phyloP scores from a whole-genome alignment of 352 stramenopile genomes.

The Bremia lactucae region DNA sequence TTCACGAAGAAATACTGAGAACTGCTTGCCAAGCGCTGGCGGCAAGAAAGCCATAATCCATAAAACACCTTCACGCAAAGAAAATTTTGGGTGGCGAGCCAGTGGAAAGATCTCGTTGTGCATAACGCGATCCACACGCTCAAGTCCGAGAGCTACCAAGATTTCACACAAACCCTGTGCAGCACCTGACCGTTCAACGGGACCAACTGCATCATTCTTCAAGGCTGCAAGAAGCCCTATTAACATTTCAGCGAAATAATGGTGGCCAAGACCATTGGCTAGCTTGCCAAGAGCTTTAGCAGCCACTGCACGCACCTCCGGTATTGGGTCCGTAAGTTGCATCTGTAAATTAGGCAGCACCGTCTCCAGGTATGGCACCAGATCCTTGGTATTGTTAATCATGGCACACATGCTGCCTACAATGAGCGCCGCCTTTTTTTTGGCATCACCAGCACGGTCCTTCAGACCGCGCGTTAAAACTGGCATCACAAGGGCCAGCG shows the following conservation, averaged over 20 bases:
- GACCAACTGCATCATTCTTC: slow-evolving; percentile 86
- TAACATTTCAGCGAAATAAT: slow-evolving; percentile 92
- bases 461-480: slow-evolving; percentile 97
- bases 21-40: slow-evolving; percentile 88
- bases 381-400: slow-evolving; percentile 96
- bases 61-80: slow-evolving; percentile 95
- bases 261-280: slow-evolving; percentile 92
- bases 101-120: slow-evolving; percentile 94
- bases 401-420: slow-evolving; percentile 99
- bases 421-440: slow-evolving; percentile 98
- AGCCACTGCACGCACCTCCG: slow-evolving; percentile 89
- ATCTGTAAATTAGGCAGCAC: slow-evolving; percentile 95
- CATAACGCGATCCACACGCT: slow-evolving; percentile 62
- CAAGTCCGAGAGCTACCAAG: slow-evolving; percentile 75
- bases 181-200: slow-evolving; percentile 95
- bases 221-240: slow-evolving; percentile 96
- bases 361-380: slow-evolving; percentile 96
- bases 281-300: slow-evolving; percentile 93
- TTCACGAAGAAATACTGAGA: slow-evolving; percentile 89
- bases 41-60: slow-evolving; percentile 99
- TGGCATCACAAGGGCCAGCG: slow-evolving; percentile 98
- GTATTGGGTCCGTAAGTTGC: slow-evolving; percentile 88
- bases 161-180: slow-evolving; percentile 97
- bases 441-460: slow-evolving; percentile 93
- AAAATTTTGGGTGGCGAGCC: slow-evolving; percentile 88